phyloP scores from a whole-genome alignment of 202 grass and related monocot species.

The Saccharum hybrid region DNA sequence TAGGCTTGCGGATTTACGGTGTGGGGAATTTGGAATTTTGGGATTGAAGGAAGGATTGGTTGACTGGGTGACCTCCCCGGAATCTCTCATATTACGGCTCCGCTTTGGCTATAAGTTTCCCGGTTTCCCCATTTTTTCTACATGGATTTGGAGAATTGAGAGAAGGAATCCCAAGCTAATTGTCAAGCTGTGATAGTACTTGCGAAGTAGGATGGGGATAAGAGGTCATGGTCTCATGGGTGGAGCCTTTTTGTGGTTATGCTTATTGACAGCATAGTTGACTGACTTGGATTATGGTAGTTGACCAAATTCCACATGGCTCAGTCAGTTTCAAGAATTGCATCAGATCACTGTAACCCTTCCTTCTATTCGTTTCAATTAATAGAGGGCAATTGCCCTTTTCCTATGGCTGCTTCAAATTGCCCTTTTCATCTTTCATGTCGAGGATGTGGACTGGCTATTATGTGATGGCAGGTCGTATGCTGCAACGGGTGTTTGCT shows the following conservation, averaged over 20 bases:
- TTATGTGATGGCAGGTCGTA: not conserved
- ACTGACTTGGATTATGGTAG: not conserved
- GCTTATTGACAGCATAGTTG: constrained; percentile 1
- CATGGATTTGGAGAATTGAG: not conserved
- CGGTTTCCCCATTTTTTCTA: not conserved
- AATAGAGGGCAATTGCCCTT: not conserved
- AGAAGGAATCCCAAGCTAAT: not conserved
- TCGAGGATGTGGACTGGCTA: not conserved
- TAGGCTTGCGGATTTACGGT: not conserved
- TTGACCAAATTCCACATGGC: not conserved
- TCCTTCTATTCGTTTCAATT: not conserved
- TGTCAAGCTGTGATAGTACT: not conserved
- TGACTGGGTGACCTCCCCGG: not conserved
- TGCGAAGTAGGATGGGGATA: not conserved
- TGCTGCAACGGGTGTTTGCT: not conserved
- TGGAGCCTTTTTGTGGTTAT: not conserved
- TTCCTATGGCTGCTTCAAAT: not conserved
- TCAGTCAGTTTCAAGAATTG: not conserved
- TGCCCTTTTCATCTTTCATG: not conserved
- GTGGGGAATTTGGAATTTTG: not conserved
- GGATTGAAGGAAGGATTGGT: constrained; percentile 4
- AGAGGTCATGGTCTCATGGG: not conserved
- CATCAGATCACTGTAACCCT: not conserved
- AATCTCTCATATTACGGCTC: not conserved
- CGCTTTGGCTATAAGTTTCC: not conserved